Percentiles rank a stretch among this genome's conserved stretches.
Conservation (phyloP, 2,329 filamentous ascomycete genomes). For the Mycocentrospora acerina region DNA sequence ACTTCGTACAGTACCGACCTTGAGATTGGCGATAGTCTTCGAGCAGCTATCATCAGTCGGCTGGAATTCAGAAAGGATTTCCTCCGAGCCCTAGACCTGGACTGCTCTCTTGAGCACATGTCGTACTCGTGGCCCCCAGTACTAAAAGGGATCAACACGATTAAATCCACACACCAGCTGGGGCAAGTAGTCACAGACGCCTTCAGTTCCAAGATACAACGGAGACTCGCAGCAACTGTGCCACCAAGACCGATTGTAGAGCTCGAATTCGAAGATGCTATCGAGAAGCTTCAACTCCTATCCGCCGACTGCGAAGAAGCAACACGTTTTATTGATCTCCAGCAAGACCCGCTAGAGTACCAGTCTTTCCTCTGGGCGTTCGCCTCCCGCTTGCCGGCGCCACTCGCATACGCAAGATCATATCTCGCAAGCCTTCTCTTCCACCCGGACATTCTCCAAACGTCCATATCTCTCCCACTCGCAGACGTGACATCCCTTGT, state of each 20-base stretch:
- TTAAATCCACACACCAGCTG: constrained; percentile 63
- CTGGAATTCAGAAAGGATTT: constrained; percentile 68
- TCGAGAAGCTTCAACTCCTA: constrained; percentile 67
- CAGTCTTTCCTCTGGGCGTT: constrained; percentile 72
- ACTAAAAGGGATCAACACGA: constrained; percentile 48
- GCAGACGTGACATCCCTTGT: constrained; percentile 78
- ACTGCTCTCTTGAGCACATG: constrained; percentile 30
- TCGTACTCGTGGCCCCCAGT: constrained; percentile 41
- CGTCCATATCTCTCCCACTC: constrained; percentile 74
- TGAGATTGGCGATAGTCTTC: constrained; percentile 39
- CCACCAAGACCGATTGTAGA: constrained; percentile 88
- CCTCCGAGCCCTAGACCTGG: constrained; percentile 53
- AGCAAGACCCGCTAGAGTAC: constrained; percentile 37
- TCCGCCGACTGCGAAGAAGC: constrained; percentile 70
- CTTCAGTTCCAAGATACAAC: constrained; percentile 87
- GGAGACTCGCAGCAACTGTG: constrained; percentile 89
- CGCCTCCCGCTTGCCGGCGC: constrained; percentile 77
- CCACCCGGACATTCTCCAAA: constrained; percentile 63
- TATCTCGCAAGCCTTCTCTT: constrained; percentile 76
- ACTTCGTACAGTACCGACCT: constrained; percentile 19
- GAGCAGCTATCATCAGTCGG: constrained; percentile 63
- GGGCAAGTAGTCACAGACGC: constrained; percentile 70
- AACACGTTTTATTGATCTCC: constrained; percentile 31
- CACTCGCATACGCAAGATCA: constrained; percentile 79
- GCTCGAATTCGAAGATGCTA: constrained; percentile 70